Evolutionary conservation across 2,329 filamentous ascomycete species (phyloP), one percentile per base, ranked within the genome.

Genomic region (Paracamarosporium sp.): DNA sequence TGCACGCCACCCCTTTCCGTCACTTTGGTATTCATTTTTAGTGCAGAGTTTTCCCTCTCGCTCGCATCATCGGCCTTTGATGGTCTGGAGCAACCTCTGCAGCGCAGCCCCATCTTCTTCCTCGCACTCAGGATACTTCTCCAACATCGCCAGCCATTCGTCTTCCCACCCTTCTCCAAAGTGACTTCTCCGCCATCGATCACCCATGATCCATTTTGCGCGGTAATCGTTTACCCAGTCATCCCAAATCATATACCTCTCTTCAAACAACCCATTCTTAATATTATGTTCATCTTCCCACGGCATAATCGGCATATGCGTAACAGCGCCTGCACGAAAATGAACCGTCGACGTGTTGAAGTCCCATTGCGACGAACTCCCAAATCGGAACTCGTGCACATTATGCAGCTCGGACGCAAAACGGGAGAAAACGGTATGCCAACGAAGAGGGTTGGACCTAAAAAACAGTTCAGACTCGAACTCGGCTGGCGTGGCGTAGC

Each of bases 151-250:
- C 15, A 31, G n/a, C 25, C 20, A 43, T 22, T 44, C 20, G 8
- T 40, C 24, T 6, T 5, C 11, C 47, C 40, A 56, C 5, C 11
- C 25, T 5, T 24, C 54, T 7, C 30, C 50, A 24, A 36, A 24
- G 33, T 48, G 17, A 27, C 27, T n/a, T 46, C 43, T 31, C 27
- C 43, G 25, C 3, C 17, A 17, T 8, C 4, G 17, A 40, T n/a
- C 17, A 8, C 22, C 15, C 9, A 41, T 17, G 4, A 31, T 25
- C 55, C 50, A 47, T n/a, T 27, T 22, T 2, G 25, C 11, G 27
- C 13, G 12, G 22, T 73, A 17, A 67, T 53, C 28, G 5, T 36
- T 15, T 9, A 27, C 35, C 53, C 40, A 56, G 15, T 58, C 59
- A 43, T 53, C 31, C n/a, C 41, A 61, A 15, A 38, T 15, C 31